Conservation (phyloP, 768 basidiomycete genomes). For the Naganishia antarctica region DNA sequence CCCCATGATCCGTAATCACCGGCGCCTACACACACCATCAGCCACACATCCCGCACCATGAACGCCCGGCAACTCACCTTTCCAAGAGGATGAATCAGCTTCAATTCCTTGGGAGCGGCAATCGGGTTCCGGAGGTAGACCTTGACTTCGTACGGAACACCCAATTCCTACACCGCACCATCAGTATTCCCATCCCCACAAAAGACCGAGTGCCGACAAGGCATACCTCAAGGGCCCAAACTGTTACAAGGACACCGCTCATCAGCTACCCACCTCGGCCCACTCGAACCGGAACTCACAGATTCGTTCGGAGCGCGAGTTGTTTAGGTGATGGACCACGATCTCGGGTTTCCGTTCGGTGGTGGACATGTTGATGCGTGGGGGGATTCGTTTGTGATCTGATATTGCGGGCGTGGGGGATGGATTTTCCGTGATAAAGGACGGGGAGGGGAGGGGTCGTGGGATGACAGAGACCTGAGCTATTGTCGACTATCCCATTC, state of each 20-base stretch:
- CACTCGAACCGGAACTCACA: slow-evolving; percentile 36
- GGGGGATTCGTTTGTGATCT: too few relatives aligned
- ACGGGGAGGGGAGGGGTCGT: background rate
- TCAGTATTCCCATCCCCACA: background rate
- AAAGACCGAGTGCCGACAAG: background rate
- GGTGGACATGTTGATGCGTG: slow-evolving; percentile 14
- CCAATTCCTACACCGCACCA: slow-evolving; percentile 33
- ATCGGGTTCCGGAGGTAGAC: slow-evolving; percentile 36
- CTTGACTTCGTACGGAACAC: slow-evolving; percentile 41
- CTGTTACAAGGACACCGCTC: slow-evolving; percentile 21
- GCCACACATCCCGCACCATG: background rate
- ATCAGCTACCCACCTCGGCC: too few relatives aligned
- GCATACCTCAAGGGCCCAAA: slow-evolving; percentile 39
- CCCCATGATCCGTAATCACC: slow-evolving; percentile 22
- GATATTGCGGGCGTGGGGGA: too few relatives aligned
- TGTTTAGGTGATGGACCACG: slow-evolving; percentile 43
- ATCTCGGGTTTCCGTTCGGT: slow-evolving; percentile 31
- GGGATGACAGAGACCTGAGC: too few relatives aligned
- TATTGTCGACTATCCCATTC: too few relatives aligned
- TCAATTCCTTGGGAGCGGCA: slow-evolving; percentile 38
- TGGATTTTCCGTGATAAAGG: too few relatives aligned
- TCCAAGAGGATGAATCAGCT: slow-evolving; percentile 38
- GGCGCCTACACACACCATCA: slow-evolving; percentile 10
- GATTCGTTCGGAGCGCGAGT: slow-evolving; percentile 41
- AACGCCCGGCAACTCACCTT: slow-evolving; percentile 26